phyloP scores from a whole-genome alignment of 2,329 filamentous ascomycete genomes.

The Cladosporium velox region DNA sequence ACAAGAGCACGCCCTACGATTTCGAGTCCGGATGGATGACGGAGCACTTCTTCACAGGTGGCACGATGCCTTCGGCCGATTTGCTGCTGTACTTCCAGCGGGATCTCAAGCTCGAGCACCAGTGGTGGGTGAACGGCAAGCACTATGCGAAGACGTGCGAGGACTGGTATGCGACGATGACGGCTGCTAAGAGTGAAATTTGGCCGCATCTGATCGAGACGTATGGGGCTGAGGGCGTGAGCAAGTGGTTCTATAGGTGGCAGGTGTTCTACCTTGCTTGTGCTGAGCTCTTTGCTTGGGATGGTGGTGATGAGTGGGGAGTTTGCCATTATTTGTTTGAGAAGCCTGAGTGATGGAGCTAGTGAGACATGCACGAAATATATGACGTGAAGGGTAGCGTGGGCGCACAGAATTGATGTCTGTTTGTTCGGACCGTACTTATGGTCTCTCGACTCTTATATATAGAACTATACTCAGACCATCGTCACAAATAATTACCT shows the following conservation, averaged over 20 bases:
- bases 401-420: background rate
- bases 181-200: conserved; percentile 58
- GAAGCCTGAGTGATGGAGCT: conserved; percentile 49
- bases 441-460: background rate
- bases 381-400: background rate
- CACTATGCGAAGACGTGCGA: conserved; percentile 72
- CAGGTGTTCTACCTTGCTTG: conserved; percentile 73
- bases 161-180: conserved; percentile 66
- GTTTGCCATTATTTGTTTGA: conserved; percentile 68
- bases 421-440: background rate
- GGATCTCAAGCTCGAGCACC: conserved; percentile 59
- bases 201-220: conserved; percentile 67
- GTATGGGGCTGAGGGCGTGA: conserved; percentile 62
- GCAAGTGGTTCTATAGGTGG: conserved; percentile 69
- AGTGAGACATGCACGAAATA: too few relatives aligned
- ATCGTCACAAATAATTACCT: background rate
- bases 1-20: conserved; percentile 67
- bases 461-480: background rate
- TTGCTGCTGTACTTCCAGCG: conserved; percentile 67
- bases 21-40: conserved; percentile 76
- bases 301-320: conserved; percentile 68
- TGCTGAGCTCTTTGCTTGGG: conserved; percentile 67
- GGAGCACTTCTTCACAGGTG: conserved; percentile 71
- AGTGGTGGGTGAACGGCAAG: conserved; percentile 71
- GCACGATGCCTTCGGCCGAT: conserved; percentile 70